Conservation (phyloP, 23 red algal species). For the Gracilaria vermiculophylla region DNA sequence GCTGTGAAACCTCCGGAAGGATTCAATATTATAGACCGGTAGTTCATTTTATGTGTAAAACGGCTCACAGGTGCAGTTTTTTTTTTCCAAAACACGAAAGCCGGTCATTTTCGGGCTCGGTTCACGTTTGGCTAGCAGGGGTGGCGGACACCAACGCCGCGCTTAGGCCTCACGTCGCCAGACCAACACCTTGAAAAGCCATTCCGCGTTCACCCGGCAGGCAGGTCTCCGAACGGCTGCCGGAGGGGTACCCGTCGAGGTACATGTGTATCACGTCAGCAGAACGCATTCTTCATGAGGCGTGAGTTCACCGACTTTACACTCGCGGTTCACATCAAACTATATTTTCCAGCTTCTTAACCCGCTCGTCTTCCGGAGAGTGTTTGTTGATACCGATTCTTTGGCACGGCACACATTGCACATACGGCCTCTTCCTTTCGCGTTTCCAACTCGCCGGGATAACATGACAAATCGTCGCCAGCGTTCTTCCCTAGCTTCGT, state of each 20-base stretch:
- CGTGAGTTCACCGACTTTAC: neutral
- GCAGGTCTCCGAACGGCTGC: neutral
- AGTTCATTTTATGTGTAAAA: neutral
- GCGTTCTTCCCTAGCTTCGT: neutral
- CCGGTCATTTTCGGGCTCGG: neutral
- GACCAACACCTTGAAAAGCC: neutral
- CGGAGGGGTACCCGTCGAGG: neutral
- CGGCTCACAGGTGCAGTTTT: neutral
- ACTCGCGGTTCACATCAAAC: neutral
- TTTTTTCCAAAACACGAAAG: neutral
- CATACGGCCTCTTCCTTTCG: neutral
- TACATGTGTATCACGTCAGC: neutral
- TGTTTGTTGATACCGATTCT: too few relatives aligned
- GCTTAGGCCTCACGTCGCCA: neutral
- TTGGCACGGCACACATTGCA: neutral
- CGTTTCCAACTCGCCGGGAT: neutral
- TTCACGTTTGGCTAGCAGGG: too few relatives aligned
- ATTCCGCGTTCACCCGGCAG: neutral
- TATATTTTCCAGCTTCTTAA: too few relatives aligned
- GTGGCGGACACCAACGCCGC: too few relatives aligned
- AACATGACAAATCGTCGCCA: conserved; percentile 12
- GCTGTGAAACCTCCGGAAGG: too few relatives aligned
- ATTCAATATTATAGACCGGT: too few relatives aligned
- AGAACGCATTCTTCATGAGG: neutral
- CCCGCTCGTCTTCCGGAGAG: too few relatives aligned